Evolutionary conservation across 495 filamentous ascomycete species (phyloP).

Genomic region (Penicillium antarcticum): DNA sequence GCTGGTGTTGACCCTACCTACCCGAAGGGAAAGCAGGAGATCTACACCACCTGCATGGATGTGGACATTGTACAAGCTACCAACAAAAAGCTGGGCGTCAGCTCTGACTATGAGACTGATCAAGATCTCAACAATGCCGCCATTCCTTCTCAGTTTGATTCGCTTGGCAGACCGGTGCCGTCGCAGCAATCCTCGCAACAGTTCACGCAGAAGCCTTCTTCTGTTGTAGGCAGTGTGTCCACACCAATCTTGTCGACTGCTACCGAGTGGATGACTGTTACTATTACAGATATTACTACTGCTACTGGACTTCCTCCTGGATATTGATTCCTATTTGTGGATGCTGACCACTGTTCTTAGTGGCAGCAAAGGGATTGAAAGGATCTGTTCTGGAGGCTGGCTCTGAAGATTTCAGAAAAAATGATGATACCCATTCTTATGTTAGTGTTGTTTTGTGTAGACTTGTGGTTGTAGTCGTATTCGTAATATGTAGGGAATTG

Average conservation of each 20-base stretch:
- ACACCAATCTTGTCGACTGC: background rate
- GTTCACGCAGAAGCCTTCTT: background rate
- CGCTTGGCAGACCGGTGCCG: constrained; percentile 11
- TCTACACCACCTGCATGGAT: constrained; percentile 83
- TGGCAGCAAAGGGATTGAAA: too few species aligned
- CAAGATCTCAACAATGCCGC: constrained; percentile 39
- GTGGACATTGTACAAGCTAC: constrained; percentile 50
- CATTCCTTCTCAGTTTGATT: constrained; percentile 34
- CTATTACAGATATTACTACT: background rate
- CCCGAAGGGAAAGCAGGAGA: constrained; percentile 58
- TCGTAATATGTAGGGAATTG: too few species aligned
- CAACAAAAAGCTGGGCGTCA: background rate
- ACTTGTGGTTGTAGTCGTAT: too few species aligned
- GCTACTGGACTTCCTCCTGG: too few species aligned
- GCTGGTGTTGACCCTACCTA: constrained; percentile 40
- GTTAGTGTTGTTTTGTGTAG: too few species aligned
- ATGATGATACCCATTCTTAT: too few species aligned
- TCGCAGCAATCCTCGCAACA: background rate
- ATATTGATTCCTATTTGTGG: too few species aligned
- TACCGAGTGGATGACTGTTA: constrained; percentile 2
- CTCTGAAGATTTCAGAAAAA: too few species aligned
- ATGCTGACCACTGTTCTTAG: too few species aligned
- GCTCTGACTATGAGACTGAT: constrained; percentile 19
- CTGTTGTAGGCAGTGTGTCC: background rate
- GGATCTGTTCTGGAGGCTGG: too few species aligned